A percentile compares a stretch with the other conserved stretches of the same genome.
Conservation (phyloP, 2,329 filamentous ascomycete genomes). For the Coniochaeta prunicola region DNA sequence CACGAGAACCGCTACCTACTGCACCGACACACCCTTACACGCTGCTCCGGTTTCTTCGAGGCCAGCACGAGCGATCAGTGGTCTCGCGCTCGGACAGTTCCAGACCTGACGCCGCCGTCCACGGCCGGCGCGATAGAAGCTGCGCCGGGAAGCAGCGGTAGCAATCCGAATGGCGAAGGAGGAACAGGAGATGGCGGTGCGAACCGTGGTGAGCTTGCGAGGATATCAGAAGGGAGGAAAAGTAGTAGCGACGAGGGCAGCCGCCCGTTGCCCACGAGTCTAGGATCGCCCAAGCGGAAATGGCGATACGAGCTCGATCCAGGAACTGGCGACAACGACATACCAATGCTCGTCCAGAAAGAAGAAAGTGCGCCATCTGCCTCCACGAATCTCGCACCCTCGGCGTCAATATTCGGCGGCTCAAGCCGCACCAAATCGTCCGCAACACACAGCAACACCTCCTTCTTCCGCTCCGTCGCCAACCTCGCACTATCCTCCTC, state of each 20-base stretch:
- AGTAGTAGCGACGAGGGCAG: slow-evolving; percentile 26
- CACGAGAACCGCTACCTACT: slow-evolving; percentile 80
- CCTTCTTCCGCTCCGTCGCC: slow-evolving; percentile 83
- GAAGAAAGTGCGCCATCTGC: slow-evolving; percentile 32
- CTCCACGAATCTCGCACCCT: slow-evolving; percentile 5
- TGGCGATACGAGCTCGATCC: slow-evolving; percentile 89
- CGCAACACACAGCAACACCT: slow-evolving; percentile 26
- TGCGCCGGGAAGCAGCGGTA: slow-evolving; percentile 2
- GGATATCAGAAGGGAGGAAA: slow-evolving; percentile 40
- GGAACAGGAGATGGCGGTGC: slow-evolving; percentile 1
- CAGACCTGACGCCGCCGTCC: slow-evolving; percentile 21
- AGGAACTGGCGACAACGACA: slow-evolving; percentile 63
- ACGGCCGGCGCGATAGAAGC: slow-evolving; percentile 17
- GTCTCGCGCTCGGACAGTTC: slow-evolving; percentile 39
- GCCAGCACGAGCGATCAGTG: slow-evolving; percentile 75
- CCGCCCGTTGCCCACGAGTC: slow-evolving; percentile 23
- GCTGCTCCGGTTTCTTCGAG: slow-evolving; percentile 92
- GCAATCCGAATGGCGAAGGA: slow-evolving; percentile 5
- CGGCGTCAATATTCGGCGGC: slow-evolving; percentile 51
- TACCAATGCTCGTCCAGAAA: slow-evolving; percentile 83
- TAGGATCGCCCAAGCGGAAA: slow-evolving; percentile 43
- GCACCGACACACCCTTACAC: slow-evolving; percentile 77
- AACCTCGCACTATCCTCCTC: slow-evolving; percentile 59
- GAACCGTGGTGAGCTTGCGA: slow-evolving; percentile 41
- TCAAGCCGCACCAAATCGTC: slow-evolving; percentile 50